These are phyloP conservation scores for Neurospora hispaniola DNA, from an alignment of 495 filamentous ascomycete species.

Conservation along the genomic window DNA sequence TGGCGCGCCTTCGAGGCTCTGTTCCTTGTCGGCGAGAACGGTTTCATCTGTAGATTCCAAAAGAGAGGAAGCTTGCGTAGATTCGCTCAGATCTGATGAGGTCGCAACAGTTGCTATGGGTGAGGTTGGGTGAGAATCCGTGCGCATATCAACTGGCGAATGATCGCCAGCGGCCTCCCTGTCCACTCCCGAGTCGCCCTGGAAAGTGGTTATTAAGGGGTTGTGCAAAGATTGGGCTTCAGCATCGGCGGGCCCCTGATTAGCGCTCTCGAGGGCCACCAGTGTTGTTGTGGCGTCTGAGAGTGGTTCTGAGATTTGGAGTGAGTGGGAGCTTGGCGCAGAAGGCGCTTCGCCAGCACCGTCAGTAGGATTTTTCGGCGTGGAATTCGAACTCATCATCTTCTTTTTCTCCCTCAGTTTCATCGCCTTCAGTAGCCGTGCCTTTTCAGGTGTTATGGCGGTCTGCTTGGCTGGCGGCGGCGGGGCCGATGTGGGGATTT, in stretches of 20 bases:
- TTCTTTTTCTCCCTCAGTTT: conserved; percentile 74
- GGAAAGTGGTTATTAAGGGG: conserved; percentile 15
- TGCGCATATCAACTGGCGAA: conserved; percentile 22
- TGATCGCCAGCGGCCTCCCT: conserved; percentile 25
- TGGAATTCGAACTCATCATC: conserved; percentile 30
- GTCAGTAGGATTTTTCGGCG: conserved; percentile 2
- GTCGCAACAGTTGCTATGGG: conserved; percentile 30
- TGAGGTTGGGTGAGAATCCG: conserved; percentile 42
- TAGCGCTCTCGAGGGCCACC: background rate
- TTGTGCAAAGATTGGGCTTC: background rate
- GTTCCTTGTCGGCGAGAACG: conserved; percentile 20
- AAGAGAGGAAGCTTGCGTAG: conserved; percentile 44
- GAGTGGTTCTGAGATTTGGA: conserved; percentile 5
- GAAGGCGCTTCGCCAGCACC: conserved; percentile 8
- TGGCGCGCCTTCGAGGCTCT: background rate
- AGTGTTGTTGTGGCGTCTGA: background rate
- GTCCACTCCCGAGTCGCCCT: conserved; percentile 30
- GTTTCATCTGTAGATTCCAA: conserved; percentile 46
- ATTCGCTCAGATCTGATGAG: conserved; percentile 39
- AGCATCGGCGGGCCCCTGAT: background rate
- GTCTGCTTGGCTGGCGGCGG: conserved; percentile 36
- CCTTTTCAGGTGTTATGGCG: conserved; percentile 77
- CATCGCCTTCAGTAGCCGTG: conserved; percentile 85
- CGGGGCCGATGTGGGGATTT: conserved; percentile 23
- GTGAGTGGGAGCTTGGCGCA: conserved; percentile 4